Evolutionary conservation across 345 rosid genomes (phyloP), one percentile per base, ranked within the genome.

Genomic region (Eucalyptus brandiana): DNA sequence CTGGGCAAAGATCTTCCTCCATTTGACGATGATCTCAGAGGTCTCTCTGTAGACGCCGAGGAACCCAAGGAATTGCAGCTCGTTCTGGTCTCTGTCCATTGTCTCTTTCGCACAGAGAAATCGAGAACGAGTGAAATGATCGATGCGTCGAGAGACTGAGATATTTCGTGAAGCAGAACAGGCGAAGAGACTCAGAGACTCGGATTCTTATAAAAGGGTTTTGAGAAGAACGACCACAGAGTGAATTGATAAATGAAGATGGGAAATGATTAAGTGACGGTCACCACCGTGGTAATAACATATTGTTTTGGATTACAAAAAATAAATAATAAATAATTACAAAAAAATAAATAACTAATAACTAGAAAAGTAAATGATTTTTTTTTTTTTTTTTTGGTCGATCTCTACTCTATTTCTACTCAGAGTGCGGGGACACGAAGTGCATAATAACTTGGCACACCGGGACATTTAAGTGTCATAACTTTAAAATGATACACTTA

Each of bases 71-170:
- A 88, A 87, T 58, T 93, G 94, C 65, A 94, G 91, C 89, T 91
- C 92, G 88, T 94, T 94, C 53, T 87, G 93, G 34, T 90, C 93
- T 89, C 87, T 90, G 26, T 95, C 95, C 95, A 93, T 94, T 89
- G 45, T 34, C 62, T 12, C 40, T 32, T 18, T 10, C 40, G 34
- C 40, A 12, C 54, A 24, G 37, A 65, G 76, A n/a, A 65, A 65
- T n/a, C 76, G 2, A 65, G 76, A 65, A 65, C 76, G 6, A n/a
- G 76, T n/a, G 76, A 65, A 65, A 65, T 16, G 76, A 15, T 65
- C 40, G 37, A n/a, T n/a, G 76, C 17, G 37, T n/a, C 34, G 76
- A 65, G 76, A 65, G 76, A 65, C 69, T n/a, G 40, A n/a, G 37
- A n/a, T 65, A 65, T n/a, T n/a, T 65, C 76, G 18, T 65, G 76